Percentiles rank a stretch among this genome's conserved stretches.
These are phyloP conservation scores for Kluyveromyces sp. DNA, from an alignment of 1,139 yeast genomes.

Conservation along the genomic window DNA sequence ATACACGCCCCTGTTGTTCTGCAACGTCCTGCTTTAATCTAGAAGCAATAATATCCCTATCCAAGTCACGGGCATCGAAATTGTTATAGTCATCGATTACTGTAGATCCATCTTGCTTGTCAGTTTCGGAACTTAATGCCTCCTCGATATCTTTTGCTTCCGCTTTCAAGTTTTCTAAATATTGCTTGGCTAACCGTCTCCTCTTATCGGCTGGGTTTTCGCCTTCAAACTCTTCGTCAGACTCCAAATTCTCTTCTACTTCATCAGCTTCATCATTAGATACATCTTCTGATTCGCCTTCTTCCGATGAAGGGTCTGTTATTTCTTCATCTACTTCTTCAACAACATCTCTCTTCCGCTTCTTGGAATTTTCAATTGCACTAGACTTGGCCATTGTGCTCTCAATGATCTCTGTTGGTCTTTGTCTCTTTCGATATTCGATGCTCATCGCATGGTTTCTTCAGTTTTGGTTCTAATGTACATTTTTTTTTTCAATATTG, in stretches of 20 bases:
- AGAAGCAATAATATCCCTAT: slow-evolving; percentile 72
- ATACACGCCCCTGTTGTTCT: slow-evolving; percentile 76
- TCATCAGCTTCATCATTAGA: slow-evolving; percentile 16
- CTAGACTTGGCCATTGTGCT: slow-evolving; percentile 1
- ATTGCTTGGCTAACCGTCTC: slow-evolving; percentile 88
- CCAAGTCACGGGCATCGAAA: slow-evolving; percentile 89
- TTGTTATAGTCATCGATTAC: slow-evolving; percentile 42
- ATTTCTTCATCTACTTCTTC: slow-evolving; percentile 27
- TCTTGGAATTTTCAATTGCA: slow-evolving; percentile 4
- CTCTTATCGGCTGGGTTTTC: slow-evolving; percentile 92
- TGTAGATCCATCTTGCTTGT: slow-evolving; percentile 9
- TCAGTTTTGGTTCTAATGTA: background rate
- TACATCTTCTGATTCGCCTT: slow-evolving; percentile 18
- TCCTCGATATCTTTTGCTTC: slow-evolving; percentile 40
- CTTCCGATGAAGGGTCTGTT: slow-evolving; percentile 31
- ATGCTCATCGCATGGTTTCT: slow-evolving; percentile 2
- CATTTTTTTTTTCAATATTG: slow-evolving; percentile 1
- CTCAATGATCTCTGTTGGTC: background rate
- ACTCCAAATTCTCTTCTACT: slow-evolving; percentile 42
- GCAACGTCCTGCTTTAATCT: slow-evolving; percentile 86
- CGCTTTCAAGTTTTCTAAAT: slow-evolving; percentile 65
- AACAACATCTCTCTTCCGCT: slow-evolving; percentile 19
- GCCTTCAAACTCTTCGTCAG: slow-evolving; percentile 61
- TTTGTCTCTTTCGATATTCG: background rate
- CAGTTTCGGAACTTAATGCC: slow-evolving; percentile 6